Percentiles rank a stretch among this genome's conserved stretches.
phyloP scores from a whole-genome alignment of 139 green algal species.

The Astrephomene gubernaculifera region DNA sequence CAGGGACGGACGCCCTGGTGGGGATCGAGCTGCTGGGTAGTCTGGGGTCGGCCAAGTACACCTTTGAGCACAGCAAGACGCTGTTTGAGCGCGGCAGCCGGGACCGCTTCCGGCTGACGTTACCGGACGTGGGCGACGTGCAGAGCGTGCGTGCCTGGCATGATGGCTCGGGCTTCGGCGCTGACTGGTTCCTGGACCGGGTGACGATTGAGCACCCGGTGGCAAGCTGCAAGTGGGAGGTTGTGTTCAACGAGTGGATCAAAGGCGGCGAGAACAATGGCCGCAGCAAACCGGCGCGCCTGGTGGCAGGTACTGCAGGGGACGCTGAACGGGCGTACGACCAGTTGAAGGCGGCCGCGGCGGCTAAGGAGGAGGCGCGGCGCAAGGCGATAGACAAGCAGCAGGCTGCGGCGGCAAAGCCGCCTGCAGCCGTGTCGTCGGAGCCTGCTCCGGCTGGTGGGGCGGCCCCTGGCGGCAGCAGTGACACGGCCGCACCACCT shows the following conservation, averaged over 20 bases:
- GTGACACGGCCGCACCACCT: background rate
- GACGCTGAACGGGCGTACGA: constrained; percentile 4
- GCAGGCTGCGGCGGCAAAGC: background rate
- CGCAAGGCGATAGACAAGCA: background rate
- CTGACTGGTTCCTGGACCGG: constrained; percentile 45
- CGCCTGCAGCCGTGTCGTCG: background rate
- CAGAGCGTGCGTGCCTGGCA: constrained; percentile 47
- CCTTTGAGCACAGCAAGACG: constrained; percentile 45
- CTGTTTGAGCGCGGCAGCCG: constrained; percentile 57
- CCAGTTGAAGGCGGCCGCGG: background rate
- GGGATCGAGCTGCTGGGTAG: constrained; percentile 49
- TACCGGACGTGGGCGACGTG: constrained; percentile 56
- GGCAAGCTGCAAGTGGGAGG: constrained; percentile 49
- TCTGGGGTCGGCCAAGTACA: constrained; percentile 21
- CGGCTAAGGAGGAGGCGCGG: constrained; percentile 17
- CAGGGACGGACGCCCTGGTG: constrained; percentile 62
- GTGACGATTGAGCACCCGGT: constrained; percentile 24
- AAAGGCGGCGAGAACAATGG: constrained; percentile 43
- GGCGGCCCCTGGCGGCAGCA: background rate
- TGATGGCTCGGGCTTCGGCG: constrained; percentile 51
- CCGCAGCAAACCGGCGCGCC: background rate
- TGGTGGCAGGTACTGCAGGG: constrained; percentile 27
- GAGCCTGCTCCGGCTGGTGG: background rate
- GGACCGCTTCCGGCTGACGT: constrained; percentile 52
- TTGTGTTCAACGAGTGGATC: constrained; percentile 51